A percentile compares a stretch with the other conserved stretches of the same genome.
phyloP scores from a whole-genome alignment of 257 asterid species.

The Rhazya stricta region DNA sequence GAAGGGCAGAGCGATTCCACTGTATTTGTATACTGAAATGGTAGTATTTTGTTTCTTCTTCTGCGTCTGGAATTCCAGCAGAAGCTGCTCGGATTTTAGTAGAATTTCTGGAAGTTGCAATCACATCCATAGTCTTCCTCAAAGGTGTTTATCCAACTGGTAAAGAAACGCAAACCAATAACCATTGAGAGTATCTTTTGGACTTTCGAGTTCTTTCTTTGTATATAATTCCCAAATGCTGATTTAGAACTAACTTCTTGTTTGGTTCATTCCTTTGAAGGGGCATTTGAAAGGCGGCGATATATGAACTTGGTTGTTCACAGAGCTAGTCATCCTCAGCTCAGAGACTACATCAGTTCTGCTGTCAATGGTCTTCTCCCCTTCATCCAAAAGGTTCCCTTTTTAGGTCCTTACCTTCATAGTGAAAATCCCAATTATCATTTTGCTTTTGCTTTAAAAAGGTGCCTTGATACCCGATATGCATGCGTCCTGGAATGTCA shows the following conservation, averaged over 20 bases:
- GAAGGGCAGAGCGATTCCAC: background rate
- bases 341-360: constrained; percentile 60
- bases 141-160: constrained; percentile 85
- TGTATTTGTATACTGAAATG: background rate
- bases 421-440: background rate
- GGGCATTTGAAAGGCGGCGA: constrained; percentile 82
- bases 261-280: constrained; percentile 23
- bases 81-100: constrained; percentile 60
- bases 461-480: background rate
- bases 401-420: background rate
- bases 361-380: constrained; percentile 70
- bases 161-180: constrained; percentile 11
- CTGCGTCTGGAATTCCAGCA: constrained; percentile 43
- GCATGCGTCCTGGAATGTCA: background rate
- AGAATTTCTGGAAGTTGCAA: constrained; percentile 80
- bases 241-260: background rate
- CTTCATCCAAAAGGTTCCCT: constrained; percentile 60
- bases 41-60: background rate
- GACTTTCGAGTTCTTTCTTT: background rate
- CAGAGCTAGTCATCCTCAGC: constrained; percentile 70
- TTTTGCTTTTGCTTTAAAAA: background rate
- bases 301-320: constrained; percentile 88
- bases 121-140: constrained; percentile 71
- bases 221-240: background rate
- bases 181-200: background rate